Conservation (phyloP, 139 green algal species). For the Chlamydomonas eustigma region DNA sequence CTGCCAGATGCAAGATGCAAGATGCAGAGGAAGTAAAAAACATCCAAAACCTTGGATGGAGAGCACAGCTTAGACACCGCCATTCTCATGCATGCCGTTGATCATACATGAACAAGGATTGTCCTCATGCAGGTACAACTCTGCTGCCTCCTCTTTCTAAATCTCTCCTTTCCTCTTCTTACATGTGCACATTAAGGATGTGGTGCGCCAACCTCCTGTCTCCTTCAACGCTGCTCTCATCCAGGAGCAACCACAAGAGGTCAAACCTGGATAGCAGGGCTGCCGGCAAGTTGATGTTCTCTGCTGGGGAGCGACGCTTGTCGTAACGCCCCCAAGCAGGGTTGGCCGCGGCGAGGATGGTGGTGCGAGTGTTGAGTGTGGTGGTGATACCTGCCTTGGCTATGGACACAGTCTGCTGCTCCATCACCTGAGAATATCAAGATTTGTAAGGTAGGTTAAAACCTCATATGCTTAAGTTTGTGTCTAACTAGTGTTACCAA, state of each 20-base stretch:
- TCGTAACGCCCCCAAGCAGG: conserved; percentile 95
- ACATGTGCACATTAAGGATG: conserved; percentile 86
- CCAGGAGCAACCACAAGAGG: conserved; percentile 97
- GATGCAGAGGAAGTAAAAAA: background rate
- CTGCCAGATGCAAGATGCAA: background rate
- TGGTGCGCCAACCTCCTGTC: conserved; percentile 85
- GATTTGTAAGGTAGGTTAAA: no score
- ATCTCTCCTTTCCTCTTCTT: no score
- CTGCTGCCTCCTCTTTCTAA: no score
- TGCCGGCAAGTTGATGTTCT: conserved; percentile 97
- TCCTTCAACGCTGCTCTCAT: conserved; percentile 60
- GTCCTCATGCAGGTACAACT: no score
- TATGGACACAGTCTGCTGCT: conserved; percentile 84
- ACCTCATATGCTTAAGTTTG: no score
- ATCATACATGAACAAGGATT: no score
- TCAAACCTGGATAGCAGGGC: conserved; percentile 83
- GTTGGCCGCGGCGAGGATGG: conserved; percentile 96
- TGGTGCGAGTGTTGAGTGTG: conserved; percentile 94
- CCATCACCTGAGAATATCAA: background rate
- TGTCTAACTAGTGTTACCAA: no score
- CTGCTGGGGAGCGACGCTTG: conserved; percentile 72
- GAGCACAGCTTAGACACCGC: no score
- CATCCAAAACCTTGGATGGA: no score
- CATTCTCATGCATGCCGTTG: no score
- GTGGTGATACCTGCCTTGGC: conserved; percentile 99